A percentile compares a stretch with the other conserved stretches of the same genome.
Evolutionary conservation across 2,329 filamentous ascomycete genomes (phyloP).

Genomic region (Cladosporium sp.): DNA sequence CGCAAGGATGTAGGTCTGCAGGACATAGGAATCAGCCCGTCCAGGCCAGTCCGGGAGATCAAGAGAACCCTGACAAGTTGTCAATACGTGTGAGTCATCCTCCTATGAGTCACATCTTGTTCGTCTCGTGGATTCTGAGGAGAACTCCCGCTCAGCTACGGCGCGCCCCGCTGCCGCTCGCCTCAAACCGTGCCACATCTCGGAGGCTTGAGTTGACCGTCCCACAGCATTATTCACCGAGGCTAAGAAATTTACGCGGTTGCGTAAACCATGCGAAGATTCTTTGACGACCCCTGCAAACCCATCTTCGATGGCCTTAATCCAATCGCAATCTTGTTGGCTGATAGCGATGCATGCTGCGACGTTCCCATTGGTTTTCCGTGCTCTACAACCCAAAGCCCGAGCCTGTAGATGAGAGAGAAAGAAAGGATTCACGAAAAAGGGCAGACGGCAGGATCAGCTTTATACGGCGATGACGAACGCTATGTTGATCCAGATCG

Average conservation of each 20-base stretch:
- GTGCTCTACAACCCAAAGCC: neutral
- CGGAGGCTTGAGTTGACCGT: neutral
- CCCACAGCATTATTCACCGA: neutral
- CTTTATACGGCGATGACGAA: neutral
- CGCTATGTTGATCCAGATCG: neutral
- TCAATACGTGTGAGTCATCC: neutral
- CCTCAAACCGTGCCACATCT: neutral
- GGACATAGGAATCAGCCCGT: neutral
- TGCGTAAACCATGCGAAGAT: neutral
- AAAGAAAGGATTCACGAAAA: neutral
- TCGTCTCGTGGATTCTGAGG: neutral
- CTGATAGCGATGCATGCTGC: neutral
- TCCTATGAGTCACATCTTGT: neutral
- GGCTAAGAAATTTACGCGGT: neutral
- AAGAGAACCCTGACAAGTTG: neutral
- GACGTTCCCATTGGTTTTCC: neutral
- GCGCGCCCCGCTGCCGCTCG: neutral
- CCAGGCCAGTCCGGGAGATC: neutral
- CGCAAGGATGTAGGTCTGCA: neutral
- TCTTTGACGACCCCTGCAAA: neutral
- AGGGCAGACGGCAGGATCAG: neutral
- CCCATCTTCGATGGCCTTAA: neutral
- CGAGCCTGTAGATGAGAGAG: neutral
- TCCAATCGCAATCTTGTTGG: neutral
- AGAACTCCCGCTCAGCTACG: neutral